These are phyloP conservation scores for Gypsophila paniculata DNA, from an alignment of 179 eudicot genomes.

Conservation along the genomic window DNA sequence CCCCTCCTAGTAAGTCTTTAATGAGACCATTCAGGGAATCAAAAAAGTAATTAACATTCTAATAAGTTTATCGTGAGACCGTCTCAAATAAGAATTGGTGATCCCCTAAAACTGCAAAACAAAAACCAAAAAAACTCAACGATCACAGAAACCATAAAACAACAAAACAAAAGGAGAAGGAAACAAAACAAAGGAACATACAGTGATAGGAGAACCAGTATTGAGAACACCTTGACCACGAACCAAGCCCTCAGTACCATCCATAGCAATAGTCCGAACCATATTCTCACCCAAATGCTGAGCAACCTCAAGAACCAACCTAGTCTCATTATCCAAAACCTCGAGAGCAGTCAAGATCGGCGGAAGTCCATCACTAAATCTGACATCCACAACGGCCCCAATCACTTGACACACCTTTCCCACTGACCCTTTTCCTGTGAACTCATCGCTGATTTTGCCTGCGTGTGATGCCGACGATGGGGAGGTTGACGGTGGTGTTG, in stretches of 20 bases:
- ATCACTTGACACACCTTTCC: slow-evolving; percentile 96
- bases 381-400: slow-evolving; percentile 89
- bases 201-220: slow-evolving; percentile 94
- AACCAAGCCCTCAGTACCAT: slow-evolving; percentile 92
- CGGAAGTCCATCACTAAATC: slow-evolving; percentile 72
- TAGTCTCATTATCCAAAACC: slow-evolving; percentile 70
- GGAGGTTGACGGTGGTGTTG: slow-evolving; percentile 24
- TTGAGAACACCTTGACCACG: slow-evolving; percentile 79
- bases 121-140: not conserved
- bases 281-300: slow-evolving; percentile 89
- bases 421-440: slow-evolving; percentile 79
- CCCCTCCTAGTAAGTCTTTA: too few relatives aligned
- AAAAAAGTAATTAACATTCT: too few relatives aligned
- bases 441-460: slow-evolving; percentile 84
- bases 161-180: not conserved
- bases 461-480: not conserved
- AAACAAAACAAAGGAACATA: slow-evolving; percentile 20
- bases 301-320: slow-evolving; percentile 86
- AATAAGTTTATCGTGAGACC: too few relatives aligned
- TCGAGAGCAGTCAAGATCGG: slow-evolving; percentile 91
- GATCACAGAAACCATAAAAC: not conserved
- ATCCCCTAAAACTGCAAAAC: too few relatives aligned
- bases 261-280: slow-evolving; percentile 96
- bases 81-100: too few relatives aligned
- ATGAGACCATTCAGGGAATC: too few relatives aligned